phyloP scores from a whole-genome alignment of 176 grass and related monocot species.

The Oryza brachyantha region DNA sequence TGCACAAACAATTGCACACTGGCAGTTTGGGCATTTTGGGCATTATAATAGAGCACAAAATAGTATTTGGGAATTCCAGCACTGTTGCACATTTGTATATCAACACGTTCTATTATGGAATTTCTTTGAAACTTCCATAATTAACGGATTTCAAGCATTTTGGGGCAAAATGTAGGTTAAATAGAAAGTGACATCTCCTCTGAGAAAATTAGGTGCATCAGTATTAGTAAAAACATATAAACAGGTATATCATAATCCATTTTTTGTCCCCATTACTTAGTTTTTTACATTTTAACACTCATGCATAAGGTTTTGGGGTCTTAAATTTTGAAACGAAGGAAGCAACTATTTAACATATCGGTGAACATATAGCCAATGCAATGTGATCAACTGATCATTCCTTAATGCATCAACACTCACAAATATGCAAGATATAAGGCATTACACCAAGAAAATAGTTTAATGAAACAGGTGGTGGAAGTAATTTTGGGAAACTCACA shows the following conservation, averaged over 20 bases:
- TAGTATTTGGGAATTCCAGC: not conserved
- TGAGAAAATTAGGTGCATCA: not conserved
- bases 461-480: not conserved
- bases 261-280: not conserved
- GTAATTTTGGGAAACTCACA: slow-evolving; percentile 58
- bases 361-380: not conserved
- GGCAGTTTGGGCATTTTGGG: not conserved
- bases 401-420: not conserved
- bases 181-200: not conserved
- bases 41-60: not conserved
- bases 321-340: not conserved
- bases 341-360: not conserved
- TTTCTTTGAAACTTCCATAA: not conserved
- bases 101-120: not conserved
- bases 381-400: slow-evolving; percentile 25
- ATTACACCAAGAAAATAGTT: slow-evolving; percentile 27
- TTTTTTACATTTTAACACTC: not conserved
- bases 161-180: not conserved
- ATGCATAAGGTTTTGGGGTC: not conserved
- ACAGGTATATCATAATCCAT: not conserved
- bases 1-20: not conserved
- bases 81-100: not conserved
- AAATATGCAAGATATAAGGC: slow-evolving; percentile 7
- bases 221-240: slow-evolving; percentile 4
- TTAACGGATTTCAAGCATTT: not conserved